phyloP scores from a whole-genome alignment of 163 green algal species.

The Chlamydomonas reinhardtii region DNA sequence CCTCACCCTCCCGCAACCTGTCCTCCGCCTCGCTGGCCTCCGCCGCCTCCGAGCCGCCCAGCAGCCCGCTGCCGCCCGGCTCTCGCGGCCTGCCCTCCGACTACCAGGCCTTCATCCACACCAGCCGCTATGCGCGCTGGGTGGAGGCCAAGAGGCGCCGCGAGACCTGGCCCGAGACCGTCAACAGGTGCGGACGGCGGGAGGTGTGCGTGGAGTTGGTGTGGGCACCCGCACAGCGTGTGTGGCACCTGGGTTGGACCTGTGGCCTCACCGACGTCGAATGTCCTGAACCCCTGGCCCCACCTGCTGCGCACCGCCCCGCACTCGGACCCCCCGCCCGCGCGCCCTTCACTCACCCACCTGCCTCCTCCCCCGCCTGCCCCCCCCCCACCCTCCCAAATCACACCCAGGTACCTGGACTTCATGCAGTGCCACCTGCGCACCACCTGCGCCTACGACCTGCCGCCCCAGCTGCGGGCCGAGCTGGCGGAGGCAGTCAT shows the following conservation, averaged over 20 bases:
- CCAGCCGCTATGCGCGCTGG: constrained; percentile 61
- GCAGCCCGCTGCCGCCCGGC: background rate
- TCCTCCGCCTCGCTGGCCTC: too few relatives aligned
- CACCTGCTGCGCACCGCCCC: too few relatives aligned
- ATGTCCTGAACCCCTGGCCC: too few relatives aligned
- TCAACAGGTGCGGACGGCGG: constrained; percentile 38
- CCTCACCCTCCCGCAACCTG: background rate
- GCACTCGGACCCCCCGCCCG: too few relatives aligned
- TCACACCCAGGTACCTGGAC: constrained; percentile 57
- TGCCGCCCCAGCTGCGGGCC: constrained; percentile 39
- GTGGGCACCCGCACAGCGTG: background rate
- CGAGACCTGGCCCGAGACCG: constrained; percentile 67
- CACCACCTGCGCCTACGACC: constrained; percentile 42
- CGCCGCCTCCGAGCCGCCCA: too few relatives aligned
- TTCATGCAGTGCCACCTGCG: constrained; percentile 59
- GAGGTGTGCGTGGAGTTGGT: background rate
- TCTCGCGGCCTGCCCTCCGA: constrained; percentile 33
- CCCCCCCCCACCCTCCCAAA: background rate
- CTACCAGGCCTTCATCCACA: constrained; percentile 69
- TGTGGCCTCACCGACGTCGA: too few relatives aligned
- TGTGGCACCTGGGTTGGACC: too few relatives aligned
- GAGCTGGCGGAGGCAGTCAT: constrained; percentile 54
- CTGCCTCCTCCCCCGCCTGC: background rate
- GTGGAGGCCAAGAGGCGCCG: constrained; percentile 47
- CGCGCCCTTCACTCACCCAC: too few relatives aligned